phyloP scores from a whole-genome alignment of 202 grass and related monocot genomes.

The Panicum virgatum region DNA sequence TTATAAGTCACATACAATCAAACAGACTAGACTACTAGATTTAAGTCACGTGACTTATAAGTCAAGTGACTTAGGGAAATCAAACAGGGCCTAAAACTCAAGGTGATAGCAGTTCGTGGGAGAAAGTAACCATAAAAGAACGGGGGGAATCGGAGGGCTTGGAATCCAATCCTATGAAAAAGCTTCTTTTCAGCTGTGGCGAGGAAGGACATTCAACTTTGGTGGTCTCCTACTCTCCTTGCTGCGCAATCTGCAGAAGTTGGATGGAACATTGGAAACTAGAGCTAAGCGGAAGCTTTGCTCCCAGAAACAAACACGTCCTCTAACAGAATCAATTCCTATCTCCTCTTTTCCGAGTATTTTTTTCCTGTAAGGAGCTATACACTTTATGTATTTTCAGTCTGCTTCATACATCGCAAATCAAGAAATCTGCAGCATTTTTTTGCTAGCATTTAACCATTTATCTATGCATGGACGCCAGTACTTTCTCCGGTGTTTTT shows the following conservation, averaged over 20 bases:
- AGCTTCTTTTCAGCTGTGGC: constrained; percentile 17
- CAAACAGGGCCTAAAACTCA: too few species aligned
- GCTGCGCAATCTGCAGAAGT: background rate
- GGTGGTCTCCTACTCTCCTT: background rate
- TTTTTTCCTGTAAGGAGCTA: too few species aligned
- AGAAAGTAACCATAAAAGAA: too few species aligned
- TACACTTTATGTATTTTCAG: background rate
- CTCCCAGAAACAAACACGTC: background rate
- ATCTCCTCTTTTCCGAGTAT: background rate
- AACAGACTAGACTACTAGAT: too few species aligned
- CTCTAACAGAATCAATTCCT: background rate
- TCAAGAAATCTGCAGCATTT: background rate
- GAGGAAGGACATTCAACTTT: constrained; percentile 5
- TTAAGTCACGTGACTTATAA: too few species aligned
- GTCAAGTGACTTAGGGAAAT: too few species aligned
- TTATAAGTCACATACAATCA: too few species aligned
- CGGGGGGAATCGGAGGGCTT: background rate
- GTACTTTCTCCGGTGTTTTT: background rate
- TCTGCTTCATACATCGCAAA: background rate
- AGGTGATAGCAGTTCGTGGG: too few species aligned
- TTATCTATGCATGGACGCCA: background rate
- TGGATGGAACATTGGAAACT: constrained; percentile 15
- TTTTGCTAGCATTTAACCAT: background rate
- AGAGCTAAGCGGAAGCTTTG: background rate
- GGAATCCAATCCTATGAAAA: constrained; percentile 18